Evolutionary conservation across 768 basidiomycete genomes (phyloP), one percentile per base, ranked within the genome.

Genomic region (Xerocomellus intermedius): DNA sequence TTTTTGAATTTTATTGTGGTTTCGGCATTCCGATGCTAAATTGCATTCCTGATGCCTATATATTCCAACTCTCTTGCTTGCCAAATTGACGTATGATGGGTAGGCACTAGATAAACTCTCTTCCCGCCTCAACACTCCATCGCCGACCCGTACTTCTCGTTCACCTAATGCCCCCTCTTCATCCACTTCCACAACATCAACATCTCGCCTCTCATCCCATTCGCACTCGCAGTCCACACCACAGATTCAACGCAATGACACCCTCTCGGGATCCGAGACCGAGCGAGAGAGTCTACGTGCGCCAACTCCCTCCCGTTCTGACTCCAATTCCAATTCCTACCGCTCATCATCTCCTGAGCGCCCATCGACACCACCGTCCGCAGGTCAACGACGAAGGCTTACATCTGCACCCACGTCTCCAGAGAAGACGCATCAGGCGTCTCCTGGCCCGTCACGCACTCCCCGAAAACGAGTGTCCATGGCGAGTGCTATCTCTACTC

Each of bases 231-330:
- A 63, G 7, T 62, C 67, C 38, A 44, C 55, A 64, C 42, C 61
- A 9, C 69, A 61, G 52, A 57, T 62, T 60, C 71, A 55, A 62
- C 70, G 60, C 42, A 58, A 57, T 33, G 73, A 74, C 47, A 74
- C 70, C 32, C 77, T 79, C 50, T 91, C 89, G 8, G 90, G 90
- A 32, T 91, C 89, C 3, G 91, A 91, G 69, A 92, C 90, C 0
- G 91, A 92, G 69, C 83, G 87, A 42, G 89, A 91, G 69, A 79
- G 77, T 37, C 62, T 69, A 37, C 69, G 69, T 66, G 71, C 67
- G 8, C 65, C 65, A 16, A 56, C 69, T 51, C 66, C 71, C 57
- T 62, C 71, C 51, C 56, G 68, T 57, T 64, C 65, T 42, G 64
- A 69, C 59, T 59, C 74, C 43, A 63, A 63, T 64, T 58, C 68